Evolutionary conservation across 2,329 filamentous ascomycete species (phyloP), one percentile per base, ranked within the genome.

Genomic region (Microcyclosporella mali): DNA sequence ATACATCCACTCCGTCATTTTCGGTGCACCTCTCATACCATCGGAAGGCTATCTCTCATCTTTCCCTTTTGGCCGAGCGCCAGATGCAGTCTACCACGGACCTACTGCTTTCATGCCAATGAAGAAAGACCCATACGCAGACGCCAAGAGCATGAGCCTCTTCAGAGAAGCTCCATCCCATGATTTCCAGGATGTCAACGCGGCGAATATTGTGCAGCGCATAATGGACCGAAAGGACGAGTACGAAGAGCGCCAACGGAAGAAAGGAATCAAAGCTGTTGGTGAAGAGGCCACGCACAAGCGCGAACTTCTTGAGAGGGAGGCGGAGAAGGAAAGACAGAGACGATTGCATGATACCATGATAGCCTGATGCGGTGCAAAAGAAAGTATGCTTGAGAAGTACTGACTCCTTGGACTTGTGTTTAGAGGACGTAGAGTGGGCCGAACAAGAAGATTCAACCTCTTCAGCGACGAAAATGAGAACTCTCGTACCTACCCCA

Each of bases 21-120:
- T 98, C 60, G 87, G 85, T 29, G 88, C 92, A 0, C 92, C 92
- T 1, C 95, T 94, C 63, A 81, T 83, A 2, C 88, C 90, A 3
- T 86, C 80, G n/a, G 78, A 79, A 59, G 69, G 78, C 2, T 98
- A 94, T 65, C 77, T 98, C 32, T 74, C 74, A 45, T 73, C 78
- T 1, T 73, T 94, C 34, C 88, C 90, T 0, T 81, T 81, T 66
- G 56, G 50, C 6, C 30, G 51, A 15, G 34, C 54, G 2, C 86
- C 88, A 11, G 74, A 83, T 56, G 84, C 81, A 19, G 86, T 98
- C 48, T 98, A 97, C 66, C 92, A 98, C 68, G 92, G 92, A n/a
- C 88, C 88, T 6, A 98, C 92, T 0, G 78, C 85, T 10, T 95
- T 95, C 64, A 92, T 94, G 71, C 85, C 81, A 1, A 40, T 49